Evolutionary conservation across 306 rosid genomes (phyloP), one percentile per base, ranked within the genome.

Genomic region (Fragaria ananassa): DNA sequence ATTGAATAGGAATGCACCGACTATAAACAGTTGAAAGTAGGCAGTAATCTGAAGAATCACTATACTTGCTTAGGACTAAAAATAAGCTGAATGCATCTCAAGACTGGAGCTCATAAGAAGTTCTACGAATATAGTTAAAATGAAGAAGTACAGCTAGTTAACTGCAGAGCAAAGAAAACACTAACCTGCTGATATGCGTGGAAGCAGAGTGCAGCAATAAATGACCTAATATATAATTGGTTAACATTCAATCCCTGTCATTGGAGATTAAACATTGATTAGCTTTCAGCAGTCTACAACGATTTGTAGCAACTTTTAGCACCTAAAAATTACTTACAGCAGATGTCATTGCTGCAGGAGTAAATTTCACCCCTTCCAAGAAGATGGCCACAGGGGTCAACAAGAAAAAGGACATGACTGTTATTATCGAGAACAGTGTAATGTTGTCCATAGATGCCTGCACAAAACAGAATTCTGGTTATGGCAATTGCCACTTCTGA

Each of bases 121-220:
- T 37, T 41, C 46, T 44, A 34, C 19, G 18, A 15, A 42, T 25
- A 41, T 18, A 5, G 31, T 58, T 23, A 23, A 41, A 34, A 42
- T 25, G 19, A 41, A 74, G 8, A 60, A 27, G 42, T 14, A 60
- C 29, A 35, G 29, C 63, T 27, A 74, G 17, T 10, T 42, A 79
- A 50, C 65, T 27, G 64, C 61, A 76, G 56, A 64, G 77, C 18
- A 78, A 5, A 1, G 79, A 45, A 76, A 62, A 74, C 25, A 35
- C 89, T 79, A 63, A 92, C 99, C 89, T 96, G 99, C 81, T 96
- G 99, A 81, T 96, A 96, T 19, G 96, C 97, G 61, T 96, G 99
- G 90, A 87, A 96, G 85, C 96, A 89, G 47, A 96, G 88, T 70
- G 98, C 99, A 81, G 98, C 99, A 62, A 96, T 37, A 80, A 96